Evolutionary conservation across 345 rosid genomes (phyloP), one percentile per base, ranked within the genome.

Genomic region (Populus davidiana): DNA sequence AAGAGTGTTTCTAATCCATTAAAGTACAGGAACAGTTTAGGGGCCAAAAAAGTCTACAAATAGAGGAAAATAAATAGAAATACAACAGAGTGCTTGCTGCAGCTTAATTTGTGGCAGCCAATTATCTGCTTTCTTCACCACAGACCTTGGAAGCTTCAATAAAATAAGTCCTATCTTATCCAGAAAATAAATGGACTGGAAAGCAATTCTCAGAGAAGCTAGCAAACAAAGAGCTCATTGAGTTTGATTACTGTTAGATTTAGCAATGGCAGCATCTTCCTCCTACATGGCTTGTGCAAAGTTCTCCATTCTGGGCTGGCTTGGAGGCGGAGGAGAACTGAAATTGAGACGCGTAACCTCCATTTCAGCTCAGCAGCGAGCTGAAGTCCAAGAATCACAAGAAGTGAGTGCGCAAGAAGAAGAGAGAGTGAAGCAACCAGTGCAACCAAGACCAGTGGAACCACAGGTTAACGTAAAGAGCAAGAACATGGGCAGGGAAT

Each of bases 381-480:
- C 89, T 50, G 85, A 85, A 52, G 82, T 76, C 18, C 79, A 80
- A 62, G 90, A 86, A 75, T 67, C 82, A 59, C 75, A 74, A 63
- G 69, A 66, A 75, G 80, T 66, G 68, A 71, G 44, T 6, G 73
- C 67, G 2, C 52, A 64, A 56, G 78, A 73, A 65, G 80, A 80
- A 64, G 74, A 80, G 66, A 72, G 76, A 69, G 74, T 68, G 64
- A 88, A 82, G 82, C 78, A 85, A 75, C 85, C 69, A 75, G 87
- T 87, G 3, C 85, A 80, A 66, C 85, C 90, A 25, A 89, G 99
- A 75, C 99, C 99, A 6, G 98, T 93, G 38, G 97, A 95, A 78
- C 82, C 79, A 20, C 99, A 93, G 59, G n/a, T 75, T 20, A 91
- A 95, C 20, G 98, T 95, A 47, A 86, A 85, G 86, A 95, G 92